Evolutionary conservation across 257 asterid genomes (phyloP), one percentile per base, ranked within the genome.

Genomic region (Echites panduratus): DNA sequence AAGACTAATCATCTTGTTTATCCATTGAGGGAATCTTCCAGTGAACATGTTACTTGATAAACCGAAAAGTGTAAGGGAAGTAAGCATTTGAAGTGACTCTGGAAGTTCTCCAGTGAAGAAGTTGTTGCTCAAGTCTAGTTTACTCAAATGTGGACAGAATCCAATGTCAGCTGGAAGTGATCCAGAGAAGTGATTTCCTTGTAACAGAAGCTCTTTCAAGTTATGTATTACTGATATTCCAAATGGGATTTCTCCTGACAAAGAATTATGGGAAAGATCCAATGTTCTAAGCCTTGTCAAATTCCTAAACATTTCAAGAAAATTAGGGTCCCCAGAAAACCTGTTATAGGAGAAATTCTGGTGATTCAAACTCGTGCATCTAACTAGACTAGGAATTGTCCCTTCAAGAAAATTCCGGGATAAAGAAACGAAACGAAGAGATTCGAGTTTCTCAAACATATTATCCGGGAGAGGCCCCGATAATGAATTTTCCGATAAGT

Each of bases 1-100:
- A 65, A 94, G 79, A 77, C 82, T 80, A 75, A 65, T 76, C 79
- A 87, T 48, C 26, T 80, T 78, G 9, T 79, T 73, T 59, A 91
- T 83, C 98, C 98, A 90, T 24, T 64, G 78, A 68, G 99, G 99
- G 75, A 94, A 90, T 19, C 76, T 87, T 61, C 98, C 99, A 62
- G 73, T 68, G 41, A 94, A 65, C 54, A 81, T 32, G 54, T 94
- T 94, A 61, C 81, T 78, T 22, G 91, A 80, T 38, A 88, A 57
- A 70, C 85, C 80, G 20, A 95, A 72, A 66, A 70, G 74, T 1
- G 24, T 63, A 57, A 92, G 86, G 16, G 72, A 75, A 3, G 76
- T 83, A 6, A 90, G 85, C 79, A 47, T 77, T 53, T 84, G 90
- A 38, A 92, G 43, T 20, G 97, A 86, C 24, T 68, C 80, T 2